Evolutionary conservation across 768 basidiomycete species (phyloP), one percentile per base, ranked within the genome.

Genomic region (Punctularia strigosozonata): DNA sequence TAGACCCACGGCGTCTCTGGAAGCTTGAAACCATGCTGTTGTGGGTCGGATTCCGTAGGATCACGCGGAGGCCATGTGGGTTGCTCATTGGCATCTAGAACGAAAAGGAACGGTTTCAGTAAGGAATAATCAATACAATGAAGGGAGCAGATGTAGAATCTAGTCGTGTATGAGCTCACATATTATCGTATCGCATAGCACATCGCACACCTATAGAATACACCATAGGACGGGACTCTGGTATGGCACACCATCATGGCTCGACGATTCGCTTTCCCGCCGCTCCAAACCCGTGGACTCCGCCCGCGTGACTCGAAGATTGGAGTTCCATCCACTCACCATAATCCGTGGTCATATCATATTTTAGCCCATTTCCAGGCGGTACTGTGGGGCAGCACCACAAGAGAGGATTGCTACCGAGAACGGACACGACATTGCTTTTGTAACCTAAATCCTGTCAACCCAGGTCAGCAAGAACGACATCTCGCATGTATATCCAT

Each of bases 1-100:
- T 86, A 94, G 12, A 88, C 88, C 80, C 90, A 95, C 4, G 91
- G 88, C 4, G 75, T 77, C 18, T 66, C 55, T 1, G 75, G 71
- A 24, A 78, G 68, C 24, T 54, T 56, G 46, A 76, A 68, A 7
- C 55, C 54, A 42, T 64, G 59, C 18, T 55, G 52, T n/a, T n/a
- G n/a, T 17, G 57, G 52, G 43, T 62, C 62, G 24, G 48, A 44
- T 19, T 48, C 48, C 35, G 53, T 49, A 1, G 79, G 78, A 54
- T 90, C 85, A 25, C 64, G 63, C 4, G 87, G 86, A 15, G 90
- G 89, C 87, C 89, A 91, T 6, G 48, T 37, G 30, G 59, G 50
- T 39, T 62, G 66, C 5, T 52, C 58, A 31, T 59, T 43, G 2
- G 50, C 44, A 23, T 64, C 71, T 70, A 49, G 10, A 18, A 25